Evolutionary conservation across 306 rosid species (phyloP), one percentile per base, ranked within the genome.

Genomic region (Oemleria cerasiformis): DNA sequence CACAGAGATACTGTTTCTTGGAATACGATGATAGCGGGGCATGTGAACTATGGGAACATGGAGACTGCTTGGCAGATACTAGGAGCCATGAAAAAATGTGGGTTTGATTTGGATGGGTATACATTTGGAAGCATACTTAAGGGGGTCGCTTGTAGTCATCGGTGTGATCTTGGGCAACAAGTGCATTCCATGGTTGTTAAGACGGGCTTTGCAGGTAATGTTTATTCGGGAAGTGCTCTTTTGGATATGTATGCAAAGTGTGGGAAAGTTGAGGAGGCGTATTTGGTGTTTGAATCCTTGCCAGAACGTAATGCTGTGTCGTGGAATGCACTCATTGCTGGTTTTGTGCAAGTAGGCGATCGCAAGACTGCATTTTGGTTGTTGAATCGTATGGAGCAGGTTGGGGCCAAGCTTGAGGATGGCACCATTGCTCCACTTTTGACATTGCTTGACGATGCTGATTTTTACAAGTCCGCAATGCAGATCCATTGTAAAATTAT

Each of bases 231-330:
- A 10, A 88, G 96, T 81, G 88, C 96, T 9, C 96, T 90, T 61
- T 48, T 88, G 79, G 98, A 92, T 58, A 88, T 92, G 98, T 90
- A 88, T 83, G 90, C 93, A 8, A 92, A 92, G 79, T 88, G 98
- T 76, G 84, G 77, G 67, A 86, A 84, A 59, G 77, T 82, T 80
- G 93, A 79, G 75, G 92, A 90, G 21, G 98, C 92, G 0, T 73
- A 21, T 64, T 38, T 57, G 62, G 85, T 85, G 41, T 85, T 92
- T 39, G 19, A 51, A 38, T 51, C 41, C 45, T 79, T 92, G 81
- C 90, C 86, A 0, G 83, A 82, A 43, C 82, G 75, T 11, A 90
- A 87, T 48, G 55, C 74, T 8, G 88, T 88, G 11, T 85, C 96
- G 0, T 92, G 98, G 97, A 92, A 92, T 68, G 85, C 97, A 0